Conservation (phyloP, 1,139 yeast genomes). For the Yamadazyma pseudoaaseri region DNA sequence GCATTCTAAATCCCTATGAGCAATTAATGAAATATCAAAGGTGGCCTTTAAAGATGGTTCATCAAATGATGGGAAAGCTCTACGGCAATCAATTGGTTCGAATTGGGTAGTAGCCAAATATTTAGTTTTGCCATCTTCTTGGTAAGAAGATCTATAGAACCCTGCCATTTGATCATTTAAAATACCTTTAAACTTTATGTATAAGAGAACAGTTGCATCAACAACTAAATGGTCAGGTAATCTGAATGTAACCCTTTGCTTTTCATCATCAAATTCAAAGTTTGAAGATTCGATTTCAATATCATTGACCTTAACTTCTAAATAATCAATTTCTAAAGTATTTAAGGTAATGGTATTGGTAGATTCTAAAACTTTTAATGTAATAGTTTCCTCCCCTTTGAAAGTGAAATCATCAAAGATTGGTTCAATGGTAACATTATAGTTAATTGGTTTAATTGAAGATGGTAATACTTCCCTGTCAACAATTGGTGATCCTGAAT, state of each 20-base stretch:
- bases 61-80: conserved; percentile 89
- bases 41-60: conserved; percentile 85
- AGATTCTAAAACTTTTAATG: conserved; percentile 57
- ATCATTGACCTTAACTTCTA: conserved; percentile 47
- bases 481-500: conserved; percentile 5
- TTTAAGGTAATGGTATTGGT: conserved; percentile 57
- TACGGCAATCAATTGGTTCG: conserved; percentile 87
- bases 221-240: conserved; percentile 48
- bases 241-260: conserved; percentile 64
- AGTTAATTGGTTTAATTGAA: conserved; percentile 70
- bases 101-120: conserved; percentile 82
- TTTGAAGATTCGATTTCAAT: conserved; percentile 27
- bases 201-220: conserved; percentile 45
- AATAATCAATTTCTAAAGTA: conserved; percentile 62
- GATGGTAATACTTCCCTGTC: conserved; percentile 71
- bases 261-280: conserved; percentile 43
- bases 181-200: conserved; percentile 63
- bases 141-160: conserved; percentile 74
- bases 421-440: conserved; percentile 72
- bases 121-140: conserved; percentile 57
- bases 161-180: conserved; percentile 86
- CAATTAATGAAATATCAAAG: conserved; percentile 64
- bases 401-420: conserved; percentile 68
- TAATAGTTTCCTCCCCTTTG: conserved; percentile 64
- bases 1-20: conserved; percentile 59